Percentiles rank a stretch among this genome's conserved stretches.
These are phyloP conservation scores for Colletotrichum sp. DNA, from an alignment of 2,329 filamentous ascomycete genomes.

Conservation along the genomic window DNA sequence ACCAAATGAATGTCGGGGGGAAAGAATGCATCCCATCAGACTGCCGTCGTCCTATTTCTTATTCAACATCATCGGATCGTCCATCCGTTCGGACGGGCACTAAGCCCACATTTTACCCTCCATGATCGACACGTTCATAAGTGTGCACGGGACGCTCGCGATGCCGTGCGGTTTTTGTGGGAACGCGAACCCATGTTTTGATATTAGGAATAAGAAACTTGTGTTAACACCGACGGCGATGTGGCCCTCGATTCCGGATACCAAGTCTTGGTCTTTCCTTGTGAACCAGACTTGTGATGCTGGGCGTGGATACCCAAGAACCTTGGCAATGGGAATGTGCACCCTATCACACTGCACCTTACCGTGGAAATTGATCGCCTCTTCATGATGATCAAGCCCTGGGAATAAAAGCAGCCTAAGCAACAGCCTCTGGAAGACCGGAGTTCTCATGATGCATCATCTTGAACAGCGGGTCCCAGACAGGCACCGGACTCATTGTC, in stretches of 20 bases:
- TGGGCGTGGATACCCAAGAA: background rate
- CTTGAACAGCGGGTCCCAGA: conserved; percentile 54
- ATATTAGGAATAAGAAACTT: background rate
- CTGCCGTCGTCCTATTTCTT: background rate
- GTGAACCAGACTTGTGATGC: rapidly evolving
- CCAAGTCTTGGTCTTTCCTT: background rate
- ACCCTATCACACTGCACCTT: no score
- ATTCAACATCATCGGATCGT: background rate
- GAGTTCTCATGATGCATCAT: conserved; percentile 48
- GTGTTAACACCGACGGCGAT: background rate
- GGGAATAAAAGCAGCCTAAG: conserved; percentile 12
- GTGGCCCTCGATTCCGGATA: background rate
- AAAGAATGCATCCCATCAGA: background rate
- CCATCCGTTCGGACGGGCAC: background rate
- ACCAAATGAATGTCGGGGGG: background rate
- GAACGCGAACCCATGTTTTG: background rate
- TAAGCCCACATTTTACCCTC: background rate
- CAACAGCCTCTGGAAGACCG: conserved; percentile 41
- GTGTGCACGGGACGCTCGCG: background rate
- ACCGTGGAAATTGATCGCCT: no score
- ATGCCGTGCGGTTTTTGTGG: background rate
- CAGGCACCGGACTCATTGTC: conserved; percentile 46
- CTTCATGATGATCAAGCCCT: no score
- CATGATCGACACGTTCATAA: background rate
- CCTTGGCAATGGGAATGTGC: background rate